phyloP scores from a whole-genome alignment of 768 basidiomycete genomes.

The Naganishia kalamii region DNA sequence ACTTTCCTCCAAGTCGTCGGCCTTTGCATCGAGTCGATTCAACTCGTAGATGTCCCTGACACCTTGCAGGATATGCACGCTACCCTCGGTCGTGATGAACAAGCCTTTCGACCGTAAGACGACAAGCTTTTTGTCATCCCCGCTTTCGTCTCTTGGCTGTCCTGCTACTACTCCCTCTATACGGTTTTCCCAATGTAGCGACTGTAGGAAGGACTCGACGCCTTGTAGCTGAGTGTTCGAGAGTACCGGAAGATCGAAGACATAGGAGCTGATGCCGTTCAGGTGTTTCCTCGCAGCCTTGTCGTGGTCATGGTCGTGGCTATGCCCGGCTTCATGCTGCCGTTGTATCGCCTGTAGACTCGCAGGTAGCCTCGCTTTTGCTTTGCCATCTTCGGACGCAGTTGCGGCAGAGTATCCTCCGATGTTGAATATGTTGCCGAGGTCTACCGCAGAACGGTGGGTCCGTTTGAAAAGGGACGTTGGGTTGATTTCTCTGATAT shows the following conservation, averaged over 20 bases:
- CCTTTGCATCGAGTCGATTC: conserved; percentile 35
- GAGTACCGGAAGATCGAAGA: conserved; percentile 60
- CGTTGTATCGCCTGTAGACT: not conserved
- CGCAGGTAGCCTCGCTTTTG: not conserved
- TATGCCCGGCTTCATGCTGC: conserved; percentile 35
- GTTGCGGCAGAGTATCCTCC: conserved; percentile 59
- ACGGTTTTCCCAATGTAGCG: conserved; percentile 68
- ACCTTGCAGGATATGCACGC: conserved; percentile 75
- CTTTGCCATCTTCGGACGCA: conserved; percentile 3
- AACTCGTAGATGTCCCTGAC: conserved; percentile 88
- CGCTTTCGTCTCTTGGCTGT: conserved; percentile 1
- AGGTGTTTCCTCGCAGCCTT: conserved; percentile 29
- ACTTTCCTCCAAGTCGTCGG: conserved; percentile 47
- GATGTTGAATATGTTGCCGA: conserved; percentile 70
- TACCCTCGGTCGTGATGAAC: conserved; percentile 53
- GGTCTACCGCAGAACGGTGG: conserved; percentile 63
- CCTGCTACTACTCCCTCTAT: not conserved
- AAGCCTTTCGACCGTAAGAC: conserved; percentile 86
- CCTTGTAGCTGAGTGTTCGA: conserved; percentile 50
- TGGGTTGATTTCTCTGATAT: conserved; percentile 63
- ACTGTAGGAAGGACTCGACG: conserved; percentile 75
- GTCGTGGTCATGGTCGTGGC: conserved; percentile 41
- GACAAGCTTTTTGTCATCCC: conserved; percentile 47
- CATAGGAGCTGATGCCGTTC: conserved; percentile 48
- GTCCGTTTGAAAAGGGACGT: conserved; percentile 69